Conservation (phyloP, 768 basidiomycete species). For the Crassisporium funariophilum region DNA sequence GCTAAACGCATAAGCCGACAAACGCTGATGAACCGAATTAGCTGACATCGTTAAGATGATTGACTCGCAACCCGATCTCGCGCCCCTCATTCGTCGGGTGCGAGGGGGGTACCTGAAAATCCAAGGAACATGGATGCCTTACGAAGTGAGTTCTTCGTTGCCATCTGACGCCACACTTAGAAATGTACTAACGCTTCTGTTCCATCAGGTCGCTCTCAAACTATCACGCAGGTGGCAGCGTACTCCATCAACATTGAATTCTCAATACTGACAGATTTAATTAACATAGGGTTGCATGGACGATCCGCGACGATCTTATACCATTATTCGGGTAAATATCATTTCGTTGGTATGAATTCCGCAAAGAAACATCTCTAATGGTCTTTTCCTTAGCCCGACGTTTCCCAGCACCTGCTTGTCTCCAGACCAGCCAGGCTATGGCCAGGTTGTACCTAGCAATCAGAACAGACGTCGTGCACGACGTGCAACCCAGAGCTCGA, state of each 20-base stretch:
- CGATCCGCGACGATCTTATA: slow-evolving; percentile 81
- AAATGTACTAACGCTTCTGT: slow-evolving; percentile 13
- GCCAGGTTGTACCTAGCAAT: slow-evolving; percentile 71
- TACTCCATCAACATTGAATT: slow-evolving; percentile 8
- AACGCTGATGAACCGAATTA: slow-evolving; percentile 28
- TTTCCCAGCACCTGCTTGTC: slow-evolving; percentile 84
- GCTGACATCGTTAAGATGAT: slow-evolving; percentile 94
- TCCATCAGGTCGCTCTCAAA: slow-evolving; percentile 68
- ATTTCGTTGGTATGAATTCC: not conserved
- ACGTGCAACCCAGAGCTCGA: slow-evolving; percentile 46
- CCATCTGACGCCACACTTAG: slow-evolving; percentile 11
- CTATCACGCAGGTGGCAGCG: slow-evolving; percentile 72
- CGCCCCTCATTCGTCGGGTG: slow-evolving; percentile 78
- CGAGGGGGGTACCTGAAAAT: slow-evolving; percentile 90
- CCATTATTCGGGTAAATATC: slow-evolving; percentile 81
- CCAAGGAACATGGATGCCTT: slow-evolving; percentile 94
- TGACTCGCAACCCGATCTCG: slow-evolving; percentile 88
- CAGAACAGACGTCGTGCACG: slow-evolving; percentile 64
- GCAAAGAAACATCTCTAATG: slow-evolving; percentile 7
- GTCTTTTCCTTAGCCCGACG: slow-evolving; percentile 55
- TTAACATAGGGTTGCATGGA: slow-evolving; percentile 75
- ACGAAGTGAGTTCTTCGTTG: slow-evolving; percentile 57
- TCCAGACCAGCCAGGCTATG: slow-evolving; percentile 85
- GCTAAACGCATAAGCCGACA: not conserved
- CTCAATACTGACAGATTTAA: slow-evolving; percentile 8